A percentile compares a stretch with the other conserved stretches of the same genome.
Evolutionary conservation across 169 alveolate species (phyloP).

Genomic region (Cryptosporidium baileyi): DNA sequence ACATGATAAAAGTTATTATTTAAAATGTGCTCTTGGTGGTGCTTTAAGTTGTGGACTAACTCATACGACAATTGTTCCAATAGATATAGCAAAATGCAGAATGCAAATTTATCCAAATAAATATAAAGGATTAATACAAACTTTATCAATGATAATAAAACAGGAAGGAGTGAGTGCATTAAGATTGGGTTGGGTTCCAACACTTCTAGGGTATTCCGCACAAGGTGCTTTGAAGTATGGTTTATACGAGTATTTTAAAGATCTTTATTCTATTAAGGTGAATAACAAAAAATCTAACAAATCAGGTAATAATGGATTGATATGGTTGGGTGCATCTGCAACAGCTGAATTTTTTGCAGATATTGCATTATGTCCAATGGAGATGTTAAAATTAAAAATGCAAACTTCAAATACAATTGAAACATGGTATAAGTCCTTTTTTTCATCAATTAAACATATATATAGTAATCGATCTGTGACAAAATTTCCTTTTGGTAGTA

Average conservation of each 20-base stretch:
- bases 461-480: constrained; percentile 77
- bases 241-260: constrained; percentile 96
- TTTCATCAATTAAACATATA: constrained; percentile 84
- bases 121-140: constrained; percentile 83
- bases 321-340: constrained; percentile 96
- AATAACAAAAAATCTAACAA: constrained; percentile 79
- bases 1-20: constrained; percentile 79
- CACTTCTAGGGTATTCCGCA: constrained; percentile 94
- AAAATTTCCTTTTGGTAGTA: constrained; percentile 88
- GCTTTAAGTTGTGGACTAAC: constrained; percentile 95
- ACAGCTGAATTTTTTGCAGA: constrained; percentile 99
- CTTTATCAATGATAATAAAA: constrained; percentile 77
- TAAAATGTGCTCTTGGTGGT: constrained; percentile 96
- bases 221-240: constrained; percentile 98
- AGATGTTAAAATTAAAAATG: constrained; percentile 93
- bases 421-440: constrained; percentile 84
- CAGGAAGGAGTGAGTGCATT: constrained; percentile 92
- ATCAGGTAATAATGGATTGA: constrained; percentile 83
- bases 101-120: constrained; percentile 91
- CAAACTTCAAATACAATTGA: constrained; percentile 86
- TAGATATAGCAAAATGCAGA: constrained; percentile 95
- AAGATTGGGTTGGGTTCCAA: constrained; percentile 96
- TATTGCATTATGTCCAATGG: constrained; percentile 95
- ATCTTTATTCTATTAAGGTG: constrained; percentile 87
- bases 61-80: constrained; percentile 93